Evolutionary conservation across 495 filamentous ascomycete genomes (phyloP).

Genomic region (Penicillium desertorum): DNA sequence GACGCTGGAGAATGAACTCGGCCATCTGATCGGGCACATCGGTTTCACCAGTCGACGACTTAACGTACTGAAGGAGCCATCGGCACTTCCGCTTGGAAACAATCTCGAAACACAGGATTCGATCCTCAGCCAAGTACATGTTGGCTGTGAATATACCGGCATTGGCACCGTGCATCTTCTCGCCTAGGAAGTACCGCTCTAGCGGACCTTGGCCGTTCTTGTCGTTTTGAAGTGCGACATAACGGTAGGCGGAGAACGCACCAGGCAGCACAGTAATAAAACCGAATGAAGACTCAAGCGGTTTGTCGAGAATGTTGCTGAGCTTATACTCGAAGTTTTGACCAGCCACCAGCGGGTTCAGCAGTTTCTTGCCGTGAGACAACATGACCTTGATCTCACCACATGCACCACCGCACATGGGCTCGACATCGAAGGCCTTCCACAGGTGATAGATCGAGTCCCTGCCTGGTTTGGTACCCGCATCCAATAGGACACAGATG

Average conservation of each 20-base stretch:
- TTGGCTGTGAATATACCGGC: slow-evolving; percentile 98
- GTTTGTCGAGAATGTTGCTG: slow-evolving; percentile 99
- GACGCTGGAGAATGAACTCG: slow-evolving; percentile 92
- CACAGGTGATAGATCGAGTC: slow-evolving; percentile 96
- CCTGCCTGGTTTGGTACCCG: slow-evolving; percentile 88
- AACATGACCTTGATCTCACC: slow-evolving; percentile 99
- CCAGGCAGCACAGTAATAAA: slow-evolving; percentile 97
- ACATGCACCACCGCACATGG: slow-evolving; percentile 95
- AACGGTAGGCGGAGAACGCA: slow-evolving; percentile 97
- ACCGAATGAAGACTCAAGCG: slow-evolving; percentile 94
- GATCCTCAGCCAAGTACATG: slow-evolving; percentile 99
- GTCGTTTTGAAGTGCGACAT: slow-evolving; percentile 92
- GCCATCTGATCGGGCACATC: slow-evolving; percentile 96
- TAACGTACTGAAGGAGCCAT: slow-evolving; percentile 98
- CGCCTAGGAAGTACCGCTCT: slow-evolving; percentile 95
- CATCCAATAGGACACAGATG: slow-evolving; percentile 94
- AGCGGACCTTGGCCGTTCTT: slow-evolving; percentile 88
- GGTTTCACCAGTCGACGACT: slow-evolving; percentile 92
- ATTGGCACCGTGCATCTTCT: slow-evolving; percentile 94
- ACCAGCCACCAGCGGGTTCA: slow-evolving; percentile 92
- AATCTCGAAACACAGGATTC: slow-evolving; percentile 98
- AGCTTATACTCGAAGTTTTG: slow-evolving; percentile 99
- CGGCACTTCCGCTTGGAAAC: slow-evolving; percentile 94
- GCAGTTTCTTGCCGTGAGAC: slow-evolving; percentile 81
- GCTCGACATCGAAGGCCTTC: slow-evolving; percentile 98